phyloP scores from a whole-genome alignment of 1,284 basidiomycete species.

The Marasmius fiardii region DNA sequence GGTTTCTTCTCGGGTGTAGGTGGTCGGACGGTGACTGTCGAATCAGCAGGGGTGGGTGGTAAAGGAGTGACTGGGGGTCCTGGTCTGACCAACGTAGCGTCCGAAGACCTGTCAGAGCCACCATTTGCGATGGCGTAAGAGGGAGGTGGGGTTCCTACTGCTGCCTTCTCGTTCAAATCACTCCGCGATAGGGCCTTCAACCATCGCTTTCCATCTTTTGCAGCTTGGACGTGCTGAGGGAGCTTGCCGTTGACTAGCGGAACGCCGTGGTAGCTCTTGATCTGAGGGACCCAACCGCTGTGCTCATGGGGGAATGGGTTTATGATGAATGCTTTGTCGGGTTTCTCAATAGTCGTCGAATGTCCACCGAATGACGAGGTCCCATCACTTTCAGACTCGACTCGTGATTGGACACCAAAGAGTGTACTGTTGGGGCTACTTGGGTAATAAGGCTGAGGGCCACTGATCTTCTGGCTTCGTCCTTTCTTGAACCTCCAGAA shows the following conservation, averaged over 20 bases:
- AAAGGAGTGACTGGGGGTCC: slow-evolving; percentile 20
- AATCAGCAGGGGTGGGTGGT: slow-evolving; percentile 18
- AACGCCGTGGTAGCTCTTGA: slow-evolving; percentile 23
- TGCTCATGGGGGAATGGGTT: slow-evolving; percentile 20
- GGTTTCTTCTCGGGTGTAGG: slow-evolving; percentile 22
- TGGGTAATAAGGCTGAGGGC: background rate
- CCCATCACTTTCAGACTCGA: background rate
- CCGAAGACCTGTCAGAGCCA: slow-evolving; percentile 9
- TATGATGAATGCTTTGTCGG: slow-evolving; percentile 23
- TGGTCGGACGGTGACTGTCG: slow-evolving; percentile 18
- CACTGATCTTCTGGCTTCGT: background rate
- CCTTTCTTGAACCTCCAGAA: background rate
- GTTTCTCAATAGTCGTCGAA: slow-evolving; percentile 23
- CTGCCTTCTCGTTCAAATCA: slow-evolving; percentile 6
- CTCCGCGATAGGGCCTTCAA: background rate
- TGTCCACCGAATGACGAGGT: background rate
- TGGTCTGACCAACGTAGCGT: background rate
- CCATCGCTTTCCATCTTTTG: slow-evolving; percentile 9
- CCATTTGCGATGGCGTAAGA: slow-evolving; percentile 19
- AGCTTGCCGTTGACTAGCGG: slow-evolving; percentile 10
- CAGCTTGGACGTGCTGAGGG: slow-evolving; percentile 11
- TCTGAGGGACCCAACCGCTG: slow-evolving; percentile 41
- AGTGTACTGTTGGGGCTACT: background rate
- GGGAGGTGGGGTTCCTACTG: slow-evolving; percentile 23
- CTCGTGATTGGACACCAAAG: background rate